Evolutionary conservation across 768 basidiomycete species (phyloP).

Genomic region (Strobilomyces dryophilus): DNA sequence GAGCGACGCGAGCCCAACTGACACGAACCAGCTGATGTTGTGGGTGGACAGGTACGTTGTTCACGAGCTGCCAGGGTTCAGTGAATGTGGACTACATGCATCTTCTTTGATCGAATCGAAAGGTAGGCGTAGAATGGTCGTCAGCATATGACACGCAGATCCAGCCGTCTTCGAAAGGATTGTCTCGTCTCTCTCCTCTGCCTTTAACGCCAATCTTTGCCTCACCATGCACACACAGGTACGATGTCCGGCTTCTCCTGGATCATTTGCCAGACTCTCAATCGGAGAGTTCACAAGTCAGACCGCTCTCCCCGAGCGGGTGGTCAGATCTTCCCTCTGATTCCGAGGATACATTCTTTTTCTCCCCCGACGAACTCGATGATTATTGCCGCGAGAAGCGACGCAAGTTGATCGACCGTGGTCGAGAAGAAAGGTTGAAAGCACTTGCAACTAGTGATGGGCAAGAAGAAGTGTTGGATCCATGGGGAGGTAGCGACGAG

Average conservation of each 20-base stretch:
- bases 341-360: constrained; percentile 80
- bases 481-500: constrained; percentile 69
- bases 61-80: constrained; percentile 10
- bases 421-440: constrained; percentile 61
- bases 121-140: constrained; percentile 9
- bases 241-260: constrained; percentile 75
- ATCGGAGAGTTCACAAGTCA: background rate
- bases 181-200: constrained; percentile 18
- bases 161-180: constrained; percentile 1
- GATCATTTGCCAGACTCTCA: constrained; percentile 39
- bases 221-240: constrained; percentile 44
- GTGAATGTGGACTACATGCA: constrained; percentile 6
- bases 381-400: constrained; percentile 69
- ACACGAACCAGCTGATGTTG: constrained; percentile 23
- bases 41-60: constrained; percentile 85
- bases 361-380: constrained; percentile 60
- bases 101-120: background rate
- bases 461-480: constrained; percentile 38
- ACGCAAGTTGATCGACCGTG: constrained; percentile 52
- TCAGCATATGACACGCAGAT: constrained; percentile 2
- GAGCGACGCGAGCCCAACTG: constrained; percentile 1
- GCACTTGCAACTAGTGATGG: constrained; percentile 47
- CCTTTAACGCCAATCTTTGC: constrained; percentile 8
- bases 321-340: constrained; percentile 89
- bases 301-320: constrained; percentile 49